Percentiles rank a stretch among this genome's conserved stretches.
Evolutionary conservation across 2,329 filamentous ascomycete genomes (phyloP).

Genomic region (Botryosphaeria dothidea): DNA sequence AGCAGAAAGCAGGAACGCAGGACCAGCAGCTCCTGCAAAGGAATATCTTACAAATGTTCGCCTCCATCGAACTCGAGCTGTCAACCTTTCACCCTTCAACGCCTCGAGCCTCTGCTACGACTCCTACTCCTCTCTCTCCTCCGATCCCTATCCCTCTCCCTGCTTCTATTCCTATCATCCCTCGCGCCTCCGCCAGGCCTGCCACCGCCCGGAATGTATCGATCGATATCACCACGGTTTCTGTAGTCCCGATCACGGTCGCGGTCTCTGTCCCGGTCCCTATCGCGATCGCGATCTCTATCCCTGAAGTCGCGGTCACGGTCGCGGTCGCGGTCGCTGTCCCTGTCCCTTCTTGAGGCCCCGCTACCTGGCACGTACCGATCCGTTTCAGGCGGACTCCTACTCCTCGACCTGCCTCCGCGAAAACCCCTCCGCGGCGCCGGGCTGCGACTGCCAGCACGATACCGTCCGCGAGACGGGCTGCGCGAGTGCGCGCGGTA

Average conservation of each 20-base stretch:
- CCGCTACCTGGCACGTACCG: constrained; percentile 36
- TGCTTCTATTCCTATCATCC: constrained; percentile 21
- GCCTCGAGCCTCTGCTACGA: constrained; percentile 14
- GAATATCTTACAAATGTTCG: not conserved
- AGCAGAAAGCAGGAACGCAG: too few relatives aligned
- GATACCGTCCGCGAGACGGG: not conserved
- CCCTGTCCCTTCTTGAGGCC: constrained; percentile 25
- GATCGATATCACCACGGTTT: constrained; percentile 38
- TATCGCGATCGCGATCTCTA: constrained; percentile 36
- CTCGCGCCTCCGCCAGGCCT: not conserved
- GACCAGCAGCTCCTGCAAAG: too few relatives aligned
- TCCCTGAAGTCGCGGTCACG: constrained; percentile 29
- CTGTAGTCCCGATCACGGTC: constrained; percentile 33
- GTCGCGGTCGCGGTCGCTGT: constrained; percentile 31
- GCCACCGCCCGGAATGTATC: constrained; percentile 40
- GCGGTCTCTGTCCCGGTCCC: constrained; percentile 21
- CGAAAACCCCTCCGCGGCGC: constrained; percentile 25
- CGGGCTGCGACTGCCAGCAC: constrained; percentile 24
- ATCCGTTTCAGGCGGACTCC: constrained; percentile 41
- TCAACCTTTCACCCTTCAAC: not conserved
- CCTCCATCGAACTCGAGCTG: not conserved
- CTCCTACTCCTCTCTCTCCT: constrained; percentile 19
- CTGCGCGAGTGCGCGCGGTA: constrained; percentile 1
- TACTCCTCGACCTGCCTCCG: constrained; percentile 22
- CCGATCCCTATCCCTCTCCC: constrained; percentile 24